phyloP scores from a whole-genome alignment of 148 eudicot genomes.

The Spergularia bocconei region DNA sequence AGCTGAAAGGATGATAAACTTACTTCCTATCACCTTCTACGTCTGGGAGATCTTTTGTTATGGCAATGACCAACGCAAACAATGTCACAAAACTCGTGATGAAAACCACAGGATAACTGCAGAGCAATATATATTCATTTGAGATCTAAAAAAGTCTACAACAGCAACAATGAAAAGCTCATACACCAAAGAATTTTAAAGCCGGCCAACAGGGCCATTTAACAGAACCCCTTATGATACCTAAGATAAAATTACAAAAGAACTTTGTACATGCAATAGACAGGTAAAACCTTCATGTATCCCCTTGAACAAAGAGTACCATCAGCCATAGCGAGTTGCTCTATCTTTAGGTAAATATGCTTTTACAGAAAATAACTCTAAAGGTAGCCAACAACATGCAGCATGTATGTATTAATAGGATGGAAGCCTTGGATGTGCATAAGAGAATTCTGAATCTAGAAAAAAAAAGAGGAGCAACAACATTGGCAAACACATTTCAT shows the following conservation, averaged over 20 bases:
- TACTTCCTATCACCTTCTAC: slow-evolving; percentile 98
- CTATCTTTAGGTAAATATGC: neutral
- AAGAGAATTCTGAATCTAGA: neutral
- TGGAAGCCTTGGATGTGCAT: neutral
- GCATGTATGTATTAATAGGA: neutral
- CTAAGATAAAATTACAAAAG: neutral
- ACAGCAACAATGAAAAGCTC: neutral
- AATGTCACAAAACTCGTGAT: slow-evolving; percentile 88
- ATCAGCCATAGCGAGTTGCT: too few species aligned
- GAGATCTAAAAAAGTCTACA: neutral
- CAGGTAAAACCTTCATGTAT: too few species aligned
- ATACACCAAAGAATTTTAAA: neutral
- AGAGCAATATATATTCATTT: slow-evolving; percentile 17
- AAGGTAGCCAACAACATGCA: neutral
- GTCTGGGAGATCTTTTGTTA: slow-evolving; percentile 98
- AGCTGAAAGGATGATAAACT: slow-evolving; percentile 37
- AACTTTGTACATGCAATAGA: too few species aligned
- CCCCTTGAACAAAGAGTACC: too few species aligned
- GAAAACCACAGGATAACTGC: slow-evolving; percentile 94
- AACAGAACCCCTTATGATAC: neutral
- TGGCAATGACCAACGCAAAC: slow-evolving; percentile 96
- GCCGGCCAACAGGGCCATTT: neutral
- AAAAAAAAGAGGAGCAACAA: neutral
- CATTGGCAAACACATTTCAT: neutral
- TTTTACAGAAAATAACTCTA: neutral